Percentiles rank a stretch among this genome's conserved stretches.
Conservation (phyloP, 495 filamentous ascomycete species). For the Annulohypoxylon moriforme region DNA sequence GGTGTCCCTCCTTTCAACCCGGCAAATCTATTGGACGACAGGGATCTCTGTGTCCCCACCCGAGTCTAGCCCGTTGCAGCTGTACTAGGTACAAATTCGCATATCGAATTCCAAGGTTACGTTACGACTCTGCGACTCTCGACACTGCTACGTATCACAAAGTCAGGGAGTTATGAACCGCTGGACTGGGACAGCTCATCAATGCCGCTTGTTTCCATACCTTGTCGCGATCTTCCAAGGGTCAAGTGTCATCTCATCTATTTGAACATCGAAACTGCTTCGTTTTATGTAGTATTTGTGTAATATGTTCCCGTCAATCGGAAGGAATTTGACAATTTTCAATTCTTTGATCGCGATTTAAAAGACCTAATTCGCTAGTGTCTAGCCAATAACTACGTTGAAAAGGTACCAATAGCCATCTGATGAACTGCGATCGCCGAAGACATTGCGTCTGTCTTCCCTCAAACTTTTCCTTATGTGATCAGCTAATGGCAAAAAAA, state of each 20-base stretch:
- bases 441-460: neutral
- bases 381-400: neutral
- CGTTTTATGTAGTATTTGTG: neutral
- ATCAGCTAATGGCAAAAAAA: too few species aligned
- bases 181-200: constrained; percentile 21
- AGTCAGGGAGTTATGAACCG: constrained; percentile 23
- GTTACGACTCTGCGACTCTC: neutral
- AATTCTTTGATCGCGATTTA: neutral
- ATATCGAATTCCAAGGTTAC: constrained; percentile 14
- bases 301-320: neutral
- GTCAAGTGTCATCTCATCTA: neutral
- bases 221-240: constrained; percentile 3
- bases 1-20: constrained; percentile 14
- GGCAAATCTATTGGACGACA: constrained; percentile 29
- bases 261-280: constrained; percentile 1
- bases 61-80: constrained; percentile 4
- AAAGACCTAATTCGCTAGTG: neutral
- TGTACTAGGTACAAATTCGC: neutral
- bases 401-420: neutral
- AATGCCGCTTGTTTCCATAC: too few species aligned
- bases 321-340: neutral
- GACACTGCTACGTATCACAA: constrained; percentile 8
- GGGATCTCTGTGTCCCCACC: neutral
- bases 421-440: constrained; percentile 10
- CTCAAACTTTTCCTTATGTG: neutral